These are phyloP conservation scores for Penicillium sp. DNA, from an alignment of 2,329 filamentous ascomycete genomes.

Conservation along the genomic window DNA sequence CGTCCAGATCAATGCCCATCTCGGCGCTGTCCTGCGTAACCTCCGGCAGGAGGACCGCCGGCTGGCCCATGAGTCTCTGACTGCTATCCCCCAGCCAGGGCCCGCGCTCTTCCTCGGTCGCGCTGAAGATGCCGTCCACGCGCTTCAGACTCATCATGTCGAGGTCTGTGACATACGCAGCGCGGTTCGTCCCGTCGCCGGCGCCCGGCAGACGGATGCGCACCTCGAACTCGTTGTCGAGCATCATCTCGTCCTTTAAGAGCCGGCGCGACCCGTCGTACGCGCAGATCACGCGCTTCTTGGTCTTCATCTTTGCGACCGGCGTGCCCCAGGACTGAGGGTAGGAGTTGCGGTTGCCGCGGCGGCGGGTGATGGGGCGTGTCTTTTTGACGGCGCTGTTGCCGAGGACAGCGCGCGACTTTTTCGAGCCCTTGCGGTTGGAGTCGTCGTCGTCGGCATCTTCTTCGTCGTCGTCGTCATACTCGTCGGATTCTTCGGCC, in stretches of 20 bases:
- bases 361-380: conserved; percentile 62
- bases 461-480: conserved; percentile 50
- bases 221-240: conserved; percentile 90
- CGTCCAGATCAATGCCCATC: conserved; percentile 28
- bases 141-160: conserved; percentile 86
- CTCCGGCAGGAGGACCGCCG: conserved; percentile 29
- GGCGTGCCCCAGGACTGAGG: conserved; percentile 91
- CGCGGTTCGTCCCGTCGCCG: conserved; percentile 76
- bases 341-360: conserved; percentile 91
- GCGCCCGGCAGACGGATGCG: conserved; percentile 73
- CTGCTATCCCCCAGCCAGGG: conserved; percentile 57
- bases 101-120: conserved; percentile 83
- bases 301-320: conserved; percentile 93
- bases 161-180: conserved; percentile 84
- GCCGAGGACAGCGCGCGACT: conserved; percentile 48
- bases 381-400: conserved; percentile 58
- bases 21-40: conserved; percentile 28
- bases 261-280: conserved; percentile 84
- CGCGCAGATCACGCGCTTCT: conserved; percentile 90
- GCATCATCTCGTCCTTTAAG: conserved; percentile 99
- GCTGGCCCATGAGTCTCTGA: conserved; percentile 31
- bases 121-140: conserved; percentile 75
- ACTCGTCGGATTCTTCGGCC: conserved; percentile 58
- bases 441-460: conserved; percentile 27
- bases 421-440: not conserved